Evolutionary conservation across 2,329 filamentous ascomycete genomes (phyloP), one percentile per base, ranked within the genome.

Genomic region (Apiospora sp.): DNA sequence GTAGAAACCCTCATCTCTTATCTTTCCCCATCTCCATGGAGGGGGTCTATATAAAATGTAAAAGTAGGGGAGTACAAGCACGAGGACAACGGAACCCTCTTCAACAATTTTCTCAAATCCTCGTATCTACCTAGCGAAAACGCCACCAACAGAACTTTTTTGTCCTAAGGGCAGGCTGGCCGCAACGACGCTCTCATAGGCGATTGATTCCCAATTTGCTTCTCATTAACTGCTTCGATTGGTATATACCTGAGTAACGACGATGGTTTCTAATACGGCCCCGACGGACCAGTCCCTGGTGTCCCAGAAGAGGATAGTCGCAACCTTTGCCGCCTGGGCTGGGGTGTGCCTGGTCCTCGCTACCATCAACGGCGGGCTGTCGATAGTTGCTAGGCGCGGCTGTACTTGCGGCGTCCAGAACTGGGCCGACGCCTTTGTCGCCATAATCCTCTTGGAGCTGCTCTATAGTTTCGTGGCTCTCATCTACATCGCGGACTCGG

Each of bases 341-440:
- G 51, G 51, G 27, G 51, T 58, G 14, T 58, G 7, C 7, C 27
- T 34, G 1, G 51, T 58, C 27, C 51, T 58, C 14, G 51, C 27
- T 27, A 58, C 51, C 27, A 10, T 58, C 27, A 30, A 58, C 51
- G 27, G 27, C 27, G 30, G 51, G 27, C 14, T 34, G 5, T 27
- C 51, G 14, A 3, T 58, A 1, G 16, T 14, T 27, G 14, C 51
- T 14, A 34, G 3, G 27, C 12, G 24, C 24, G 24, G 14, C 27
- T 54, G 49, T 27, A 4, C n/a, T 2, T n/a, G 24, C 6, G 3
- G 13, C 10, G 1, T 14, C 6, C 5, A n/a, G 0, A 2, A 8
- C 6, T 22, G 7, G 6, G 6, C 0, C 2, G 1, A 6, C 1
- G 0, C 3, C 3, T 22, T 49, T 19, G 3, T n/a, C 1, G 1